A percentile compares a stretch with the other conserved stretches of the same genome.
phyloP scores from a whole-genome alignment of 169 alveolate genomes.

The Prorocentrum cordatum region DNA sequence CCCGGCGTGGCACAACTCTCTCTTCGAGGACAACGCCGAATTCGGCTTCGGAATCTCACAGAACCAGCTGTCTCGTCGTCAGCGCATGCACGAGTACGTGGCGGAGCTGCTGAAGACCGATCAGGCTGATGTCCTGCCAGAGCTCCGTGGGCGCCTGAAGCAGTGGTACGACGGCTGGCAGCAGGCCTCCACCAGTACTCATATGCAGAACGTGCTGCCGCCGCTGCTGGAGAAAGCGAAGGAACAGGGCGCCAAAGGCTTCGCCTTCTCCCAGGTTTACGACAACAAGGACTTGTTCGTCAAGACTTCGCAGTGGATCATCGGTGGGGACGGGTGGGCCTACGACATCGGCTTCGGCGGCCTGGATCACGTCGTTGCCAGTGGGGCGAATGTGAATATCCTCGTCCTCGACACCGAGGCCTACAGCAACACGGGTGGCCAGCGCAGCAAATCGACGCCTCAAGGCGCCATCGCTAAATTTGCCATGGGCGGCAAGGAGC shows the following conservation, averaged over 20 bases:
- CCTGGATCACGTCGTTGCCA: conserved; percentile 74
- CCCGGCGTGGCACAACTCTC: conserved; percentile 79
- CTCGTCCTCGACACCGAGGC: conserved; percentile 74
- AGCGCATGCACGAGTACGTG: neutral
- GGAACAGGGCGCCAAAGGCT: too few relatives aligned
- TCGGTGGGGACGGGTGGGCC: conserved; percentile 76
- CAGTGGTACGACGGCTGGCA: too few relatives aligned
- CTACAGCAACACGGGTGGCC: conserved; percentile 75
- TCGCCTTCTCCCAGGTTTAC: too few relatives aligned
- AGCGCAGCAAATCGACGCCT: conserved; percentile 72
- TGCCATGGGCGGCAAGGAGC: conserved; percentile 70
- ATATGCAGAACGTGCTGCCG: too few relatives aligned
- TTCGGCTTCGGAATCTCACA: conserved; percentile 75
- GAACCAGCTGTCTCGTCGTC: conserved; percentile 50
- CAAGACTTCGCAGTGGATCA: conserved; percentile 17
- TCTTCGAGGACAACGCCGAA: conserved; percentile 78
- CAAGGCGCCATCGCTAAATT: conserved; percentile 73
- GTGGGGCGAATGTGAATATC: conserved; percentile 75
- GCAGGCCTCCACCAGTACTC: too few relatives aligned
- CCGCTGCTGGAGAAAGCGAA: too few relatives aligned
- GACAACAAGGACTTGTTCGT: conserved; percentile 59
- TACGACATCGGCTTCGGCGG: conserved; percentile 78
- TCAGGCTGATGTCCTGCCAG: too few relatives aligned
- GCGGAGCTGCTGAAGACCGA: too few relatives aligned
- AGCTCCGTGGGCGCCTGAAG: too few relatives aligned